Base-by-base conservation (phyloP, 768 basidiomycete species). In the Sarcomyxa edulis region DNA sequence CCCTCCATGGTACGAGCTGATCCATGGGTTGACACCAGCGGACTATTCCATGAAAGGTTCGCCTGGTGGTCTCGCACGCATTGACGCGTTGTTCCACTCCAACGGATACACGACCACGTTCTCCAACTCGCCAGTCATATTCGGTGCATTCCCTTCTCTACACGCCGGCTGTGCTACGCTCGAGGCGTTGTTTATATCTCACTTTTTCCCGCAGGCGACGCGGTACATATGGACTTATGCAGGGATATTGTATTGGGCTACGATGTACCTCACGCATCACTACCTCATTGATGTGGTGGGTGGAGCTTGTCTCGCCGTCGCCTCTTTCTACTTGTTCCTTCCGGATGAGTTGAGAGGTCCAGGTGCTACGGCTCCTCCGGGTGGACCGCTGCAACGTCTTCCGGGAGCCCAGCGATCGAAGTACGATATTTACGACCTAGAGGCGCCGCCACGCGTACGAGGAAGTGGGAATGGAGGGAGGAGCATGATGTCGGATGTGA, bases 241-340 rank as follows among this genome's bases (percentile, higher is more conserved):
- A 2, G 80, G 76, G 5, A 64, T 89, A 12, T 74, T 99, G 4
- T 98, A 95, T 59, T 99, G 96, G 96, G 83, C 89, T 7, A 97
- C 95, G 18, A 98, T 98, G 95, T 97, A 95, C 68, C 84, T 95
- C 51, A 90, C 89, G 3, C 92, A 96, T 61, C 95, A 98, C 66
- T 98, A 98, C 70, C 84, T 99, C 54, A 93, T 99, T 63, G 96
- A 99, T 55, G 89, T 97, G 55, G 89, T 92, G 33, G 88, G 82
- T 7, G 96, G 96, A 10, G 89, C 86, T 0, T 95, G 93, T 55
- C 75, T 99, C 46, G 84, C 94, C 32, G 82, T 84, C 25, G 73
- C 76, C 14, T 82, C 76, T 52, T 98, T 97, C 71, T 97, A 91
- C 66, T 52, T 87, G 46, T 83, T 82, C 63, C 79, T 97, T 52